These are phyloP conservation scores for Starmera caribaea DNA, from an alignment of 805 yeast genomes.

Conservation along the genomic window DNA sequence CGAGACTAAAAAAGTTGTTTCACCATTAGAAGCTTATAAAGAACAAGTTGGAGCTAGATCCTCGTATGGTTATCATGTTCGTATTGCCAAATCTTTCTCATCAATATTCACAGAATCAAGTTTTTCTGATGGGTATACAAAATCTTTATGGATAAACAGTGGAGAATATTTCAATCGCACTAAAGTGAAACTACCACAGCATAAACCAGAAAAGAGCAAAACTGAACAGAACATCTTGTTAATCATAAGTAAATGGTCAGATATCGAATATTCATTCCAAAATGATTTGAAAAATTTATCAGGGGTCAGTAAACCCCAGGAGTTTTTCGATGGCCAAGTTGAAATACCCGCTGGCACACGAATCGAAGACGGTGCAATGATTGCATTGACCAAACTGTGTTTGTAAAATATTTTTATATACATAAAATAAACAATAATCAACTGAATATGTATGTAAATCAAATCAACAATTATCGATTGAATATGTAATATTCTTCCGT, in stretches of 20 bases:
- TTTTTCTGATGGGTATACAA: conserved; percentile 58
- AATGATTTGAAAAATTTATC: conserved; percentile 39
- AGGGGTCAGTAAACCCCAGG: conserved; percentile 43
- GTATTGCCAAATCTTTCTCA: conserved; percentile 53
- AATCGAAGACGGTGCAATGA: conserved; percentile 63
- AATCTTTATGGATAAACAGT: conserved; percentile 53
- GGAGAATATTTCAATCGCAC: conserved; percentile 48
- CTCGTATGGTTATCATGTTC: conserved; percentile 64
- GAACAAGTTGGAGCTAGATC: conserved; percentile 50
- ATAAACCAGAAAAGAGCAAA: conserved; percentile 13
- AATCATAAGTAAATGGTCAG: conserved; percentile 55
- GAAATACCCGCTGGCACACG: conserved; percentile 45
- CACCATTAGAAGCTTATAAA: conserved; percentile 59
- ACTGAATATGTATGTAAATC: no score
- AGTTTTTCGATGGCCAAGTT: conserved; percentile 61
- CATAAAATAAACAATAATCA: no score
- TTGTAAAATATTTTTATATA: not conserved
- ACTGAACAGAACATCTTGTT: conserved; percentile 30
- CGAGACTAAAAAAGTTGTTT: conserved; percentile 49
- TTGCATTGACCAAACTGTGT: conserved; percentile 35
- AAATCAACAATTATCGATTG: no score
- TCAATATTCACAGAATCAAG: conserved; percentile 64
- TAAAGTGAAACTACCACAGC: conserved; percentile 18
- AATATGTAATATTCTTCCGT: no score
- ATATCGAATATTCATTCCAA: conserved; percentile 42